Evolutionary conservation across 257 asterid species (phyloP).

Genomic region (Gentiana macrophylla): DNA sequence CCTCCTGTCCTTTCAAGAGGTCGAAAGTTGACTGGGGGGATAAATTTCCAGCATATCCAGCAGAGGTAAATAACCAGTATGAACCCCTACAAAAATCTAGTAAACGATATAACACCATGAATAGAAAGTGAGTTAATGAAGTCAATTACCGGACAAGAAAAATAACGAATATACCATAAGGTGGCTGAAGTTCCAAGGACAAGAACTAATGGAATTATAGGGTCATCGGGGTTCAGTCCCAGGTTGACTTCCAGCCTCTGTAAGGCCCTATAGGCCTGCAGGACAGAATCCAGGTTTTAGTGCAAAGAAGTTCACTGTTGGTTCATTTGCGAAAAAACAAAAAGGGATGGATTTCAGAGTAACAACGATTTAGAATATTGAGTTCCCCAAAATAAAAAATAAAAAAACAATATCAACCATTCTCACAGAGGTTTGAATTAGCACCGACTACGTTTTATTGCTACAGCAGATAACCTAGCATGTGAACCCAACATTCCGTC

Average conservation of each 20-base stretch:
- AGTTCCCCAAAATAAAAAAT: constrained; percentile 5
- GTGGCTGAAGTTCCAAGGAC: constrained; percentile 62
- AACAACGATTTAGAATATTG: not conserved
- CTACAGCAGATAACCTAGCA: not conserved
- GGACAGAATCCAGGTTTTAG: constrained; percentile 13
- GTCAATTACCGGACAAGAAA: constrained; percentile 4
- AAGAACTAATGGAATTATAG: constrained; percentile 53
- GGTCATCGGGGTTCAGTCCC: constrained; percentile 81
- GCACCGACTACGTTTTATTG: not conserved
- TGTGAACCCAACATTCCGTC: not conserved
- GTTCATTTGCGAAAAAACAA: too few species aligned
- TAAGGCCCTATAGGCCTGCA: constrained; percentile 48
- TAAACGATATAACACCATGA: constrained; percentile 56
- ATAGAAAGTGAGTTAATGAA: constrained; percentile 7
- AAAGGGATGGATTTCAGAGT: too few species aligned
- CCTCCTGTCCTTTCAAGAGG: constrained; percentile 58
- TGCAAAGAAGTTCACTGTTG: not conserved
- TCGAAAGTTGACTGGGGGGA: constrained; percentile 62
- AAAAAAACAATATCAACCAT: not conserved
- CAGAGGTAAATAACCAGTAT: constrained; percentile 54
- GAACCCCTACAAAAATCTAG: constrained; percentile 97
- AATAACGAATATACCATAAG: constrained; percentile 47
- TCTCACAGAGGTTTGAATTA: not conserved
- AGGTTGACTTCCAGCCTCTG: constrained; percentile 54
- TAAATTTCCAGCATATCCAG: constrained; percentile 94